phyloP scores from a whole-genome alignment of 2,329 filamentous ascomycete species.

The Torrubiella hemipterigena region DNA sequence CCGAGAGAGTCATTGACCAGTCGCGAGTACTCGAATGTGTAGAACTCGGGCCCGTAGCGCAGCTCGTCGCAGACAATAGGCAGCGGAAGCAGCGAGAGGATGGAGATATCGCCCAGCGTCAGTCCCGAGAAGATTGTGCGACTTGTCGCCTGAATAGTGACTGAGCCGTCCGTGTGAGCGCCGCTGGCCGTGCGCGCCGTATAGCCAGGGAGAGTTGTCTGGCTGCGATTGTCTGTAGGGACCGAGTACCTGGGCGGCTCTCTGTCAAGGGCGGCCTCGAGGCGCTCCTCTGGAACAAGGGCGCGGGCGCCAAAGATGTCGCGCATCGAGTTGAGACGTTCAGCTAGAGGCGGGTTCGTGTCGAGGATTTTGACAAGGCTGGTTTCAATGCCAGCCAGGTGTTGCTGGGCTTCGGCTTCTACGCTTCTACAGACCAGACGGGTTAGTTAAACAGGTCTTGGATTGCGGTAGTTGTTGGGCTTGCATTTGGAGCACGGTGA shows the following conservation, averaged over 20 bases:
- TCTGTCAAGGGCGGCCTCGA: conserved; percentile 4
- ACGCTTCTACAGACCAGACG: conserved; percentile 4
- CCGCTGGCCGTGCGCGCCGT: conserved; percentile 12
- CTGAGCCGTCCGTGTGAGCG: conserved; percentile 15
- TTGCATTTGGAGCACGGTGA: conserved; percentile 9
- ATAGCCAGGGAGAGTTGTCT: conserved; percentile 9
- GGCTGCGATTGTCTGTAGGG: too few species aligned
- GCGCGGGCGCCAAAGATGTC: conserved; percentile 6
- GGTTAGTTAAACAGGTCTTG: neutral
- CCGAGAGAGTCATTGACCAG: conserved; percentile 4
- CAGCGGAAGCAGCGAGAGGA: conserved; percentile 8
- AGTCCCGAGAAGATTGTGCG: conserved; percentile 10
- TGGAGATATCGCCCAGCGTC: conserved; percentile 7
- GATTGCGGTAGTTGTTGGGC: neutral
- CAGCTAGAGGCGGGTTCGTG: conserved; percentile 7
- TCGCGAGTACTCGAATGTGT: conserved; percentile 6
- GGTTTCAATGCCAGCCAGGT: conserved; percentile 5
- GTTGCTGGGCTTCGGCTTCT: conserved; percentile 5
- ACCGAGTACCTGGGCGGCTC: conserved; percentile 7
- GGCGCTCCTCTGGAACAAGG: conserved; percentile 4
- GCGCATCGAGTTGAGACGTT: conserved; percentile 6
- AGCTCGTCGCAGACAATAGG: conserved; percentile 8
- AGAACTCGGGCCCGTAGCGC: conserved; percentile 6
- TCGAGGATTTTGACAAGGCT: conserved; percentile 7
- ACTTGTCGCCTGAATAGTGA: conserved; percentile 7